A percentile compares a stretch with the other conserved stretches of the same genome.
phyloP scores from a whole-genome alignment of 345 rosid species.

The Eucalyptus curtisii region DNA sequence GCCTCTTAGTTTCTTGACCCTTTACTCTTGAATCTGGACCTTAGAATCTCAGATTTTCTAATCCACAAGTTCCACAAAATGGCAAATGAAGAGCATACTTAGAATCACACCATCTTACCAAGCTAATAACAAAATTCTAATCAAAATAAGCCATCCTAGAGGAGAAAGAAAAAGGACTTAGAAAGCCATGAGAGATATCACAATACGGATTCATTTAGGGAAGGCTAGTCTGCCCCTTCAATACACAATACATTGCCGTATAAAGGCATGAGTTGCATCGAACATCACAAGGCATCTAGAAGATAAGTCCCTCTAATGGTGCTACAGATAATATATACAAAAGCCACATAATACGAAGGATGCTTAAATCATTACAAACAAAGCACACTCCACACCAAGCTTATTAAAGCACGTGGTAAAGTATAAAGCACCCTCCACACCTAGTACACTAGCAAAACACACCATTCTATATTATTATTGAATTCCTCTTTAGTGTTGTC shows the following conservation, averaged over 20 bases:
- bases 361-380: background rate
- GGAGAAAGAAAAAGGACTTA: too few species aligned
- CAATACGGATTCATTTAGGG: background rate
- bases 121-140: too few species aligned
- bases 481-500: background rate
- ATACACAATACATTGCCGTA: background rate
- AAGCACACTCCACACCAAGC: rapidly evolving
- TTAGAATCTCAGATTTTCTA: too few species aligned
- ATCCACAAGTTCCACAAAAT: too few species aligned
- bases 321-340: rapidly evolving
- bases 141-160: too few species aligned
- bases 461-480: too few species aligned
- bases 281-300: background rate
- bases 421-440: background rate
- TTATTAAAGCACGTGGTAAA: background rate
- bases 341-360: background rate
- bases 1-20: too few species aligned
- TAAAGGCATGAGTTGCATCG: background rate
- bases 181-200: too few species aligned
- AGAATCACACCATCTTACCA: too few species aligned
- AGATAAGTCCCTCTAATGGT: background rate
- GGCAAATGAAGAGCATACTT: too few species aligned
- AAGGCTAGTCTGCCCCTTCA: background rate
- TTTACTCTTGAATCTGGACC: too few species aligned
- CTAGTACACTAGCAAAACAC: background rate